Evolutionary conservation across 768 basidiomycete species (phyloP).

Genomic region (Tulasnella sp.): DNA sequence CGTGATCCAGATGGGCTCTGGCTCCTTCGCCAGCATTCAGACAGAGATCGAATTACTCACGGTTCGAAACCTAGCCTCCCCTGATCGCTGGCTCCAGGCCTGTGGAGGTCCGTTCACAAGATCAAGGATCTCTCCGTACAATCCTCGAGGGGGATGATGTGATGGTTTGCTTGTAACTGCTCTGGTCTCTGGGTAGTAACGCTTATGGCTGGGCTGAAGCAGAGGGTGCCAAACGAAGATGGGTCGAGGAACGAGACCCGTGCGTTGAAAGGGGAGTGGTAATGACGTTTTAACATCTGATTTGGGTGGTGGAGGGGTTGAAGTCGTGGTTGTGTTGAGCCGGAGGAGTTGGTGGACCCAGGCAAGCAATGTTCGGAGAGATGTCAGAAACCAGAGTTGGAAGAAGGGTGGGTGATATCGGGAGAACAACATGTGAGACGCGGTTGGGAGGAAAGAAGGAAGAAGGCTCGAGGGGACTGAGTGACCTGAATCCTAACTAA

Average conservation of each 20-base stretch:
- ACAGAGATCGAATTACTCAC: slow-evolving; percentile 19
- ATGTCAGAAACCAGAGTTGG: background rate
- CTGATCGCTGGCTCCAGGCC: slow-evolving; percentile 2
- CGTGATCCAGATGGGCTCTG: background rate
- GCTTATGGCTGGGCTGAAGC: background rate
- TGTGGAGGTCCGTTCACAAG: slow-evolving; percentile 11
- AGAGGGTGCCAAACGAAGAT: background rate
- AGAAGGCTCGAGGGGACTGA: no score
- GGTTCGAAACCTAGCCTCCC: slow-evolving; percentile 20
- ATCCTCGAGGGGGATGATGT: background rate
- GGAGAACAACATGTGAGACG: no score
- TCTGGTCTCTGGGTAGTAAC: slow-evolving; percentile 17
- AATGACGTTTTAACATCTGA: background rate
- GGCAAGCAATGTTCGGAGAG: background rate
- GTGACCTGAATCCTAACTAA: no score
- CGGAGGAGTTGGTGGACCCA: background rate
- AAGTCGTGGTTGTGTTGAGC: background rate
- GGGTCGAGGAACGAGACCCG: background rate
- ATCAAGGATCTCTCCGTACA: slow-evolving; percentile 16
- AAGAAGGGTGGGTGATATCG: background rate
- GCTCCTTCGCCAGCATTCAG: background rate
- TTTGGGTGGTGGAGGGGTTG: background rate
- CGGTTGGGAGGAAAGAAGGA: no score
- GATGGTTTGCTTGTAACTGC: slow-evolving; percentile 2
- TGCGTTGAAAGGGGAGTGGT: background rate